These are phyloP conservation scores for Colletotrichum liriopes DNA, from an alignment of 2,329 filamentous ascomycete species.

Conservation along the genomic window DNA sequence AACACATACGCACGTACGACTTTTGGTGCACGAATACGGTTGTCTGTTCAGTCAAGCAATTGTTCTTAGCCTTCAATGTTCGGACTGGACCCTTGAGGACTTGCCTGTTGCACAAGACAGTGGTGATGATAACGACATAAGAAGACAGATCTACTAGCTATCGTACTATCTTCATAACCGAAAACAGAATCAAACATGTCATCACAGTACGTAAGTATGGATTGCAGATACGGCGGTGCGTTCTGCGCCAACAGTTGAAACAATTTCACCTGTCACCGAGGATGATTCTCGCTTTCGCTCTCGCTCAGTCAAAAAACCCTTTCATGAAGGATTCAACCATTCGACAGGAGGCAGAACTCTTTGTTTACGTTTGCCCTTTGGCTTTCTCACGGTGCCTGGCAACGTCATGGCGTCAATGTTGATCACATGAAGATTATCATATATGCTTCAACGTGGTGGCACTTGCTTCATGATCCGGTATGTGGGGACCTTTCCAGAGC, in stretches of 20 bases:
- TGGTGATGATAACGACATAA: neutral
- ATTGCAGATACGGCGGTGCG: neutral
- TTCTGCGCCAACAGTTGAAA: neutral
- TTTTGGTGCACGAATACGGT: neutral
- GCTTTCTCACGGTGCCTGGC: neutral
- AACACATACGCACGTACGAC: neutral
- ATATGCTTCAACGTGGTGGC: neutral
- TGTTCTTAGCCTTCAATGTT: neutral
- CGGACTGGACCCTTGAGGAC: neutral
- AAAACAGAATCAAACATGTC: neutral
- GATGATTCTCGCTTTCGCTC: too few relatives aligned
- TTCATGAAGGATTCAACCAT: neutral
- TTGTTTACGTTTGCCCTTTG: neutral
- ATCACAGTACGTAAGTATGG: neutral
- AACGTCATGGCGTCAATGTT: neutral
- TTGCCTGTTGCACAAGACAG: neutral
- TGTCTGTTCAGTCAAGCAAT: too few relatives aligned
- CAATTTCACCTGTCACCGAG: neutral
- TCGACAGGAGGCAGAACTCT: neutral
- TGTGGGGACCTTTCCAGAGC: neutral
- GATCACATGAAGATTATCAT: neutral
- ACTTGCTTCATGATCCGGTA: neutral
- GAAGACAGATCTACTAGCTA: neutral
- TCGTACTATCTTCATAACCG: neutral
- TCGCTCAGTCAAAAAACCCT: neutral